phyloP scores from a whole-genome alignment of 106 monocot species.

The Narthecium ossifragum region DNA sequence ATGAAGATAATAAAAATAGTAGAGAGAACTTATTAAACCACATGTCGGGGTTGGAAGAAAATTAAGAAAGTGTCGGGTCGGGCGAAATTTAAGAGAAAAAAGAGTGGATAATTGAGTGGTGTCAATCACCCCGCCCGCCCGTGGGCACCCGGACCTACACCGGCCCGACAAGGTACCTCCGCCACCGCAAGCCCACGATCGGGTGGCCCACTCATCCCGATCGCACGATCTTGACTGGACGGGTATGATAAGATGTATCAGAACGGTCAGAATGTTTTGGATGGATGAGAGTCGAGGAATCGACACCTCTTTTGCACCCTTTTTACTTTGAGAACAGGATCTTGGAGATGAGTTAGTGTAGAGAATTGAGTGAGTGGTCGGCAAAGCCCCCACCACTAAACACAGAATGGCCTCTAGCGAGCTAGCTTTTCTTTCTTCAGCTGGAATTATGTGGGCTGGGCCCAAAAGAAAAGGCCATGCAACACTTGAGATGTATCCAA shows the following conservation, averaged over 20 bases:
- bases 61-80: no score
- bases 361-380: no score
- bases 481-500: conserved; percentile 10
- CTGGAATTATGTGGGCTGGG: conserved; percentile 20
- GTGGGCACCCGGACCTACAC: no score
- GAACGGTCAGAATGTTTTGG: background rate
- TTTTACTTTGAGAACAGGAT: background rate
- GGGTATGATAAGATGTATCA: conserved; percentile 24
- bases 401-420: conserved; percentile 1
- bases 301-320: background rate
- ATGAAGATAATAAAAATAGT: no score
- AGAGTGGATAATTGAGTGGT: no score
- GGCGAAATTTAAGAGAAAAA: no score
- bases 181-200: no score
- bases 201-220: conserved; percentile 5
- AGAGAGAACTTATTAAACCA: no score
- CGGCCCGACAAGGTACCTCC: no score
- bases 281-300: background rate
- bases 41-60: no score
- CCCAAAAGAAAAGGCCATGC: background rate
- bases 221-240: conserved; percentile 16
- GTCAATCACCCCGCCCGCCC: no score
- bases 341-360: no score
- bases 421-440: conserved; percentile 7
- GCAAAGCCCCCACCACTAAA: conserved; percentile 6